phyloP scores from a whole-genome alignment of 2,329 filamentous ascomycete species.

The Hymenoscyphus albidus region DNA sequence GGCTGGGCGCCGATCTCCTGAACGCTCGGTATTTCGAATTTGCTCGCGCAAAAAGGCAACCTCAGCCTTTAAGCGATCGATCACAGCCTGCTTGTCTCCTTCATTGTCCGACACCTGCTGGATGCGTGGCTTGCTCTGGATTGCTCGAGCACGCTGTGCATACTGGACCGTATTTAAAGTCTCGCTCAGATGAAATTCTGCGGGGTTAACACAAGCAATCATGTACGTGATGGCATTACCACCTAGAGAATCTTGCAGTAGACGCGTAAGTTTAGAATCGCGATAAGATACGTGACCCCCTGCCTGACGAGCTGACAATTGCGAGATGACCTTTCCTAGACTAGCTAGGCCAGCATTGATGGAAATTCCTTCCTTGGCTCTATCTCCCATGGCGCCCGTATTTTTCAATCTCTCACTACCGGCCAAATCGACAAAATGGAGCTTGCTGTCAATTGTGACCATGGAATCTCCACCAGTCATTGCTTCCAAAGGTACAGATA shows the following conservation, averaged over 20 bases:
- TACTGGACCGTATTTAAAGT: slow-evolving; percentile 97
- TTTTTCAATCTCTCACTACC: slow-evolving; percentile 97
- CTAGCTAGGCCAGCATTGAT: slow-evolving; percentile 96
- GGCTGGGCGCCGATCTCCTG: slow-evolving; percentile 48
- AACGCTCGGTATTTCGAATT: slow-evolving; percentile 76
- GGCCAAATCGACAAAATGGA: slow-evolving; percentile 96
- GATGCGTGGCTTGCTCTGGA: slow-evolving; percentile 95
- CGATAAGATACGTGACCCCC: slow-evolving; percentile 95
- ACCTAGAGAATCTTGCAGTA: slow-evolving; percentile 93
- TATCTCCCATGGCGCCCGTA: slow-evolving; percentile 89
- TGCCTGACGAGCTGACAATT: slow-evolving; percentile 83
- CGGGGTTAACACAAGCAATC: slow-evolving; percentile 96
- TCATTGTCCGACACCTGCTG: slow-evolving; percentile 79
- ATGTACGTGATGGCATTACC: slow-evolving; percentile 99
- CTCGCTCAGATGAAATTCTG: slow-evolving; percentile 95
- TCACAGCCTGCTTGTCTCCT: slow-evolving; percentile 87
- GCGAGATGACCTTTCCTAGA: slow-evolving; percentile 95
- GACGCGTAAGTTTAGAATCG: slow-evolving; percentile 91
- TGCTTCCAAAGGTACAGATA: slow-evolving; percentile 80
- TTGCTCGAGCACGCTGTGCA: slow-evolving; percentile 89
- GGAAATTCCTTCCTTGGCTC: slow-evolving; percentile 93
- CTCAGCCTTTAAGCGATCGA: slow-evolving; percentile 90
- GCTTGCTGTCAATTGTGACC: slow-evolving; percentile 92
- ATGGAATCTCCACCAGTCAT: slow-evolving; percentile 65
- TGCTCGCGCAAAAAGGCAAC: slow-evolving; percentile 92